phyloP scores from a whole-genome alignment of 164 flowering plant genomes.

The Amborella trichopoda region DNA sequence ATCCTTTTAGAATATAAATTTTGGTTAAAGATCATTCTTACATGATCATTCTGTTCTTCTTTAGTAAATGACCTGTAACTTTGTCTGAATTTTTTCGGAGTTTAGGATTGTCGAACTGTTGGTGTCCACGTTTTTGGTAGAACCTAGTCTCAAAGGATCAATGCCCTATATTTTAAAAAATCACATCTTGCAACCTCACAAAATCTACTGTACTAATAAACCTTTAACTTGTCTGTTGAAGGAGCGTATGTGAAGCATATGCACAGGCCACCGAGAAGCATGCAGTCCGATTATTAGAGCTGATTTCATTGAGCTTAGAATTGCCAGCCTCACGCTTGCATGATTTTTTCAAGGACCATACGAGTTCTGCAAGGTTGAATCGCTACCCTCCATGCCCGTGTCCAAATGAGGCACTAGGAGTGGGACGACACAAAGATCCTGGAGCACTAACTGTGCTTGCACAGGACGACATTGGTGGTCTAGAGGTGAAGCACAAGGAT shows the following conservation, averaged over 20 bases:
- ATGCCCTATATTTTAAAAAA: too few species aligned
- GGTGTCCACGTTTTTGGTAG: too few species aligned
- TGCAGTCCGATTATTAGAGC: conserved; percentile 15
- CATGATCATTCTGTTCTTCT: too few species aligned
- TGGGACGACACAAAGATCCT: conserved; percentile 37
- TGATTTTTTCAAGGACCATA: conserved; percentile 27
- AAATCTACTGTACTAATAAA: too few species aligned
- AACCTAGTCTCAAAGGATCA: too few species aligned
- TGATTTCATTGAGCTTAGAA: conserved; percentile 25
- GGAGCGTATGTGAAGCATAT: conserved; percentile 21
- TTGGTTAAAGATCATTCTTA: too few species aligned
- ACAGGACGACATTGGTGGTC: conserved; percentile 32
- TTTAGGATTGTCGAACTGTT: too few species aligned
- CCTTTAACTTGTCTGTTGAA: too few species aligned
- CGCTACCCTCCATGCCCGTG: conserved; percentile 48
- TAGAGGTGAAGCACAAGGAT: background rate
- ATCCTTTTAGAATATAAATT: too few species aligned
- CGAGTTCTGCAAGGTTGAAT: conserved; percentile 33
- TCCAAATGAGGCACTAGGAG: conserved; percentile 34
- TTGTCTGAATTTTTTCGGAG: too few species aligned
- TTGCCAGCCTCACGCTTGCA: conserved; percentile 17
- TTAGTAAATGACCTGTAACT: too few species aligned
- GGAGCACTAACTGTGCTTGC: conserved; percentile 33
- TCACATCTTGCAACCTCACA: too few species aligned
- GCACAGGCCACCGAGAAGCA: conserved; percentile 18